Evolutionary conservation across 768 basidiomycete genomes (phyloP), one percentile per base, ranked within the genome.

Genomic region (Russula brevipes): DNA sequence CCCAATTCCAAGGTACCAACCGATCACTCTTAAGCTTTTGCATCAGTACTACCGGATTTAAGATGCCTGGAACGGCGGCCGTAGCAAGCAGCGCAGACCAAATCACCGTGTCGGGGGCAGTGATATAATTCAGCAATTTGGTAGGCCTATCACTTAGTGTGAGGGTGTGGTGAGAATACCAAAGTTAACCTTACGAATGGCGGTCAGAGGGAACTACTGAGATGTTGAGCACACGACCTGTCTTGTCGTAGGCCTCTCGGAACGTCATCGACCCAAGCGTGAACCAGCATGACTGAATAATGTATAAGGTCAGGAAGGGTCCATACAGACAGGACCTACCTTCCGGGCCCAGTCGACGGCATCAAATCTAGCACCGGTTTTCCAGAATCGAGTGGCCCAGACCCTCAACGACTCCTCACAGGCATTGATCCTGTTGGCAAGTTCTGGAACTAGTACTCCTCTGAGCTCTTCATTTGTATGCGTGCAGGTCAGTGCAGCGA

Each of bases 11-110:
- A 0, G 94, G 94, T 7, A 91, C 82, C 58, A 94, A 76, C 45
- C 79, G 82, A 1, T 92, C 94, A 65, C 87, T 87, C 64, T 80
- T 83, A 30, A 87, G 81, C 74, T 96, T 98, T 72, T 93, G 89
- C 89, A 99, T 91, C 58, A 99, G 75, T 0, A 94, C 94, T 16
- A 98, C 96, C 5, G 96, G 94, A 68, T 97, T 95, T 46, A 98
- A 73, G 68, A 98, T 96, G 0, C 96, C 94, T 0, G 95, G 96
- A 2, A 97, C 95, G 30, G 96, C 95, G 3, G 95, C 94, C 5
- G 92, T 94, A 6, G 94, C 93, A 46, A 96, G 76, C 42, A 91
- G 69, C 2, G 88, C 87, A 49, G 83, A 86, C 89, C 88, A 91
- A 59, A 91, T 89, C 19, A 91, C 78, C 3, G 88, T 89, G 72